Evolutionary conservation across 1,284 basidiomycete genomes (phyloP), one percentile per base, ranked within the genome.

Genomic region (Amylostereum areolatum): DNA sequence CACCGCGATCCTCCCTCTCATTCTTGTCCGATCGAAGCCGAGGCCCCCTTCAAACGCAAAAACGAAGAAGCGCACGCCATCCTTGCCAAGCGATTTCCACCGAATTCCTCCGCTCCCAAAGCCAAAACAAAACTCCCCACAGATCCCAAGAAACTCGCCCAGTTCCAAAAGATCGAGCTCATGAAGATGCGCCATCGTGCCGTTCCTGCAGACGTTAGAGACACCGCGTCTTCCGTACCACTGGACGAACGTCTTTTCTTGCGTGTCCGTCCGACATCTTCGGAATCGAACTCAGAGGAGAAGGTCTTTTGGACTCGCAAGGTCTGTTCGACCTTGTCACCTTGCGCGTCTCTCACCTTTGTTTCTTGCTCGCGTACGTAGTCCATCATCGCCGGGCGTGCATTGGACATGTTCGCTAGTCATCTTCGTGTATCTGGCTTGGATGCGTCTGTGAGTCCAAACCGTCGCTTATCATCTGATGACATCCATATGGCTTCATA

Each of bases 141-240:
- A 2, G 75, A 83, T 55, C 73, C 80, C 5, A 73, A 68, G 53
- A 83, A 82, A 57, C 60, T 74, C 11, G 77, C 73, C 0, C 77
- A 80, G 55, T 63, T 73, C 46, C 70, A 72, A 47, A 80, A 80
- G 57, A 64, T 89, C 9, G 75, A 82, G 57, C 58, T 81, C 6
- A 86, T 90, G 75, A 86, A 81, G 59, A 77, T 89, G 74, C 78
- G 82, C 46, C 85, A 85, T 60, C 73, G 69, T 45, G 88, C 88
- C 9, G 57, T 68, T 36, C 77, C 87, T 5, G 79, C 70, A 3
- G 81, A 89, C 57, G 70, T 74, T 9, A 80, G 72, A 57, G 78
- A 82, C 57, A 74, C 68, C 46, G 48, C 61, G 2, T 64, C 69
- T 12, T 62, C 66, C 24, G 65, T 80, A 3, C 67, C 78, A 28